Conservation (phyloP, 139 green algal species). For the Tetraselmis striata region DNA sequence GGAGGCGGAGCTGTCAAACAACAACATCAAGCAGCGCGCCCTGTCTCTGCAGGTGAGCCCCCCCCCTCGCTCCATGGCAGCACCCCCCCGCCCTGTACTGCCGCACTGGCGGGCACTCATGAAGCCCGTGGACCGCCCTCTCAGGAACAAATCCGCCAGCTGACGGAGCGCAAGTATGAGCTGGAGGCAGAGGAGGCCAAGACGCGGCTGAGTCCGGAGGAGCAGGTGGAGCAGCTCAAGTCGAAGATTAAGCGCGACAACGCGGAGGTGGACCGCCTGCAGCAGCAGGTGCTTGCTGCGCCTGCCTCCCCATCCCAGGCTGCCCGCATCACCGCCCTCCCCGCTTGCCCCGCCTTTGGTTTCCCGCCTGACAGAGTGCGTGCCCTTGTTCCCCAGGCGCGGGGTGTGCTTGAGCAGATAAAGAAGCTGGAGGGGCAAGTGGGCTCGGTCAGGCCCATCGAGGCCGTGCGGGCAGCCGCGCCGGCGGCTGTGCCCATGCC, state of each 20-base stretch:
- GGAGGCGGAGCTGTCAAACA: slow-evolving; percentile 51
- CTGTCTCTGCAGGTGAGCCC: slow-evolving; percentile 35
- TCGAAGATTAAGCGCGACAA: slow-evolving; percentile 68
- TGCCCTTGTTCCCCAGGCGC: no score
- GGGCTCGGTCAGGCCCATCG: background rate
- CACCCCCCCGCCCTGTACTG: no score
- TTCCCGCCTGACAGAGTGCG: no score
- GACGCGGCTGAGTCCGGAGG: slow-evolving; percentile 46
- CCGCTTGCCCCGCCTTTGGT: no score
- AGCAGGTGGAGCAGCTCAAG: slow-evolving; percentile 50
- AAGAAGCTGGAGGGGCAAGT: slow-evolving; percentile 41
- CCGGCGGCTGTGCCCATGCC: background rate
- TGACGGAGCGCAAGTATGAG: slow-evolving; percentile 53
- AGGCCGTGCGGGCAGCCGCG: background rate
- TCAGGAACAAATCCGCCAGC: slow-evolving; percentile 47
- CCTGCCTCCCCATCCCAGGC: background rate
- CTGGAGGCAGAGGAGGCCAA: slow-evolving; percentile 48
- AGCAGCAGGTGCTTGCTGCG: slow-evolving; percentile 23
- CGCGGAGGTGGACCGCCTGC: slow-evolving; percentile 34
- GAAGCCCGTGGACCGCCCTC: no score
- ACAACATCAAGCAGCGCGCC: slow-evolving; percentile 58
- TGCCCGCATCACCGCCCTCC: background rate
- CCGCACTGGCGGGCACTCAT: no score
- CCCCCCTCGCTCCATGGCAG: no score
- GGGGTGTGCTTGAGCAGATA: slow-evolving; percentile 41